Conservation (phyloP, 495 filamentous ascomycete species). For the Pseudotulostoma volvatum region DNA sequence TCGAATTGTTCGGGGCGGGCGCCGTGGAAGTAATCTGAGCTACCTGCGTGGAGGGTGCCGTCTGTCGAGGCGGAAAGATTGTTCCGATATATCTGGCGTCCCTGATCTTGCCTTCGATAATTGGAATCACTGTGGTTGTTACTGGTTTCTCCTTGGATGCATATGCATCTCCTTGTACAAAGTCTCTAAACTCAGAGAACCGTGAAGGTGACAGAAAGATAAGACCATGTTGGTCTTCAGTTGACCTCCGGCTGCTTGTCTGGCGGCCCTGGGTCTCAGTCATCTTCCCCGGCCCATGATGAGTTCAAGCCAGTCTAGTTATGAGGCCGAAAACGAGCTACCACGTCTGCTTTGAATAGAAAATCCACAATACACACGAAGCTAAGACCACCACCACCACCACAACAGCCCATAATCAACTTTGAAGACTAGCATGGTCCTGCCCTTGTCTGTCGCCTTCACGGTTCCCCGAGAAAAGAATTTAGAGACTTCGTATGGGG, state of each 20-base stretch:
- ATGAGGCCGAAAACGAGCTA: too few relatives aligned
- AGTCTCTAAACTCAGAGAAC: slow-evolving; percentile 16
- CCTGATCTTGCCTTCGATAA: slow-evolving; percentile 14
- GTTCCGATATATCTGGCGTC: slow-evolving; percentile 6
- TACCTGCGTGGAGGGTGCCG: slow-evolving; percentile 10
- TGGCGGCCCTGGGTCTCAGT: too few relatives aligned
- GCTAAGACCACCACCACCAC: too few relatives aligned
- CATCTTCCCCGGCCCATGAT: too few relatives aligned
- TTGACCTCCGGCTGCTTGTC: too few relatives aligned
- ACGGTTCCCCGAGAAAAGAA: slow-evolving; percentile 12
- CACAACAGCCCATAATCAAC: too few relatives aligned
- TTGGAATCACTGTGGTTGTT: slow-evolving; percentile 9
- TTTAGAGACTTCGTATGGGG: slow-evolving; percentile 13
- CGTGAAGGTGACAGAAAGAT: slow-evolving; percentile 10
- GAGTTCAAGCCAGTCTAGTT: too few relatives aligned
- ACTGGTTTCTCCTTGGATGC: slow-evolving; percentile 18
- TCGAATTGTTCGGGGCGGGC: slow-evolving; percentile 7
- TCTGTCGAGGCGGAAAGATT: slow-evolving; percentile 20
- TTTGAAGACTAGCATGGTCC: too few relatives aligned
- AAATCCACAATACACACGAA: too few relatives aligned
- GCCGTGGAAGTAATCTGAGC: slow-evolving; percentile 5
- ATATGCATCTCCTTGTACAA: slow-evolving; percentile 11
- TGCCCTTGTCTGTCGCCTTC: slow-evolving; percentile 11
- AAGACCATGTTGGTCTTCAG: too few relatives aligned
- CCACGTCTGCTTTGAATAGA: too few relatives aligned